phyloP scores from a whole-genome alignment of 768 basidiomycete genomes.

The Suillus spraguei region DNA sequence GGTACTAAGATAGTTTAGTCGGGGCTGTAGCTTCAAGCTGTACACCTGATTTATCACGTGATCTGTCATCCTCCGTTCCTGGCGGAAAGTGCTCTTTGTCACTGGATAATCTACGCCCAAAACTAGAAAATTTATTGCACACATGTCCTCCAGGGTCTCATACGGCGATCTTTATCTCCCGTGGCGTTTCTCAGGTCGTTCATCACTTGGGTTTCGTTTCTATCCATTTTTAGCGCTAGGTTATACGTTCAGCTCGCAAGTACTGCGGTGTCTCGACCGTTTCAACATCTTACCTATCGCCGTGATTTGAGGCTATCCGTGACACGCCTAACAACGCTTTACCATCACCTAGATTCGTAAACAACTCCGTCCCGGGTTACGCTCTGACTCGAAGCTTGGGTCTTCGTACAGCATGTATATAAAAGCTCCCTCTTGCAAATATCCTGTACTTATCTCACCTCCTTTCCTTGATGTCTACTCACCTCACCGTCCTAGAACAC shows the following conservation, averaged over 20 bases:
- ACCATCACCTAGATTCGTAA: constrained; percentile 29
- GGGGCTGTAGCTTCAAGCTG: too few relatives aligned
- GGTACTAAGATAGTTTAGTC: too few relatives aligned
- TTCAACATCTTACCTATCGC: constrained; percentile 36
- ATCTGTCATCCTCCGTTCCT: constrained; percentile 20
- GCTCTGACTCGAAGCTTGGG: constrained; percentile 20
- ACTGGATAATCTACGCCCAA: constrained; percentile 19
- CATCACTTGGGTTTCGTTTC: constrained; percentile 19
- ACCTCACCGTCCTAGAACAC: constrained; percentile 64
- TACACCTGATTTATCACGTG: constrained; percentile 4
- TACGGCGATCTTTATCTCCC: constrained; percentile 25
- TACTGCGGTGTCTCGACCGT: constrained; percentile 37
- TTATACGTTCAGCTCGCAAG: constrained; percentile 19
- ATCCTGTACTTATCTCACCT: constrained; percentile 12
- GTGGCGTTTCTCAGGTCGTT: constrained; percentile 20
- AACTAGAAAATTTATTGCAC: constrained; percentile 21
- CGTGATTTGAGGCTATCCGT: constrained; percentile 35
- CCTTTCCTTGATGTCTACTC: constrained; percentile 35
- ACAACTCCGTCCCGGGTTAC: constrained; percentile 30
- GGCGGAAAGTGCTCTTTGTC: constrained; percentile 19
- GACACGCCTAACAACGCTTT: constrained; percentile 30
- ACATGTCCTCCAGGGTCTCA: too few relatives aligned
- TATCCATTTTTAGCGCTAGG: constrained; percentile 28
- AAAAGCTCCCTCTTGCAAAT: constrained; percentile 17
- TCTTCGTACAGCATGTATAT: constrained; percentile 34